Evolutionary conservation across 106 monocot species (phyloP), one percentile per base, ranked within the genome.

Genomic region (Apostasia ramifera): DNA sequence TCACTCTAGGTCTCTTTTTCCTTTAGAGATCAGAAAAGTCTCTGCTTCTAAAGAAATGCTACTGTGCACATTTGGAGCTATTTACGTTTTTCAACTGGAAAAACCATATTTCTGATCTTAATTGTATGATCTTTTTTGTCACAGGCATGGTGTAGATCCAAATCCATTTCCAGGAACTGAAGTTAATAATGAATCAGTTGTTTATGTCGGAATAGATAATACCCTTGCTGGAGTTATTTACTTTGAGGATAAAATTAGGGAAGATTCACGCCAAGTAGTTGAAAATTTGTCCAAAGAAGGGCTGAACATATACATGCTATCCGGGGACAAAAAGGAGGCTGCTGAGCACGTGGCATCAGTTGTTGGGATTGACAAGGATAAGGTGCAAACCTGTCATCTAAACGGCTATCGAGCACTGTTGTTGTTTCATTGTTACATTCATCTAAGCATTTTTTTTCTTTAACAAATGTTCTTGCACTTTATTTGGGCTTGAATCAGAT

Each of bases 171-270:
- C 67, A 76, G 89, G 87, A 74, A 72, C 59, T 41, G 89, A 86
- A 65, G 38, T 72, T 49, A 66, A 62, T 71, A 84, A 82, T 60
- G 82, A 92, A 52, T 92, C 92, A 42, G 77, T 79, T 81, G 97
- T 92, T 40, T 90, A 90, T 76, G 87, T 98, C 52, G 97, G 92
- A 78, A 77, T 98, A 40, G 89, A 98, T 82, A 76, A 80, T 70
- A 55, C 14, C 68, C 73, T 98, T 72, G 83, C 89, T 70, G 97
- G 97, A 44, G 5, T 81, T 50, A 87, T 98, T 71, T 92, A 85
- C 71, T 78, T 98, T 65, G 92, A 98, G 73, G 97, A 98, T 74
- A 89, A 90, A 79, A 86, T 92, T 39, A 86, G 92, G 71, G 97
- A 98, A 71, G 97, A 98, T 81, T 86, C 97, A 3, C 64, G 58